Conservation (phyloP, 2,329 filamentous ascomycete species). For the Alternaria consortialis region DNA sequence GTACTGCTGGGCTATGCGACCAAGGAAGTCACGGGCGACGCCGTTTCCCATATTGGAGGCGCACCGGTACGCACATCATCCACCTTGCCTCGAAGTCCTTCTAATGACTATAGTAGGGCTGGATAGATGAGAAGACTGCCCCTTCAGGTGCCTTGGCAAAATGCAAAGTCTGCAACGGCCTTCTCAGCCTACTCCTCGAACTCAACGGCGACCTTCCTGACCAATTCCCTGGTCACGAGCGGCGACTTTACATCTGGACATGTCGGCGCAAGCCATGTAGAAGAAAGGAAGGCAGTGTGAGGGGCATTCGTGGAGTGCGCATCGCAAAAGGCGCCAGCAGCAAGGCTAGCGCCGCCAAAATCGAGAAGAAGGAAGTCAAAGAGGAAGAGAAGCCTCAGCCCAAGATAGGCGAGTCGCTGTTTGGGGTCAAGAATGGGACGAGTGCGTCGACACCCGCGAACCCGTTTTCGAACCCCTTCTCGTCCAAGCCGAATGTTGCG, state of each 20-base stretch:
- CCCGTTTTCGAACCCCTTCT: conserved; percentile 67
- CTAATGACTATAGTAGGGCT: conserved; percentile 63
- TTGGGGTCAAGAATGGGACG: conserved; percentile 66
- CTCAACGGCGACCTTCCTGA: conserved; percentile 90
- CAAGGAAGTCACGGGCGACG: conserved; percentile 79
- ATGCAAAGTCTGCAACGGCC: conserved; percentile 85
- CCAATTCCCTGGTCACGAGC: conserved; percentile 84
- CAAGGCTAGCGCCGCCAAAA: conserved; percentile 25
- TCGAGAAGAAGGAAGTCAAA: conserved; percentile 30
- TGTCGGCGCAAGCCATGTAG: conserved; percentile 82
- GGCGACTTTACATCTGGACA: conserved; percentile 85
- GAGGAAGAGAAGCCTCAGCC: conserved; percentile 50
- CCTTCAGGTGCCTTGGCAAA: conserved; percentile 80
- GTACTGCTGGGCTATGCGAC: conserved; percentile 91
- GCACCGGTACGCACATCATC: conserved; percentile 72
- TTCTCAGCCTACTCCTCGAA: conserved; percentile 87
- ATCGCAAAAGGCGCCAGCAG: conserved; percentile 53
- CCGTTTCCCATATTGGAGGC: conserved; percentile 87
- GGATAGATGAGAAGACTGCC: conserved; percentile 76
- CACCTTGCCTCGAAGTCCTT: neutral
- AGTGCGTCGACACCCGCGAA: conserved; percentile 32
- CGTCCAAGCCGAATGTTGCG: conserved; percentile 52
- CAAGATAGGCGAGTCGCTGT: conserved; percentile 73
- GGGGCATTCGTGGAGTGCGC: conserved; percentile 75
- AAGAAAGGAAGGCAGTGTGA: conserved; percentile 81